These are phyloP conservation scores for Thoreauomyces humboldtii DNA, from an alignment of 192 early-diverging fungal species.

Conservation along the genomic window DNA sequence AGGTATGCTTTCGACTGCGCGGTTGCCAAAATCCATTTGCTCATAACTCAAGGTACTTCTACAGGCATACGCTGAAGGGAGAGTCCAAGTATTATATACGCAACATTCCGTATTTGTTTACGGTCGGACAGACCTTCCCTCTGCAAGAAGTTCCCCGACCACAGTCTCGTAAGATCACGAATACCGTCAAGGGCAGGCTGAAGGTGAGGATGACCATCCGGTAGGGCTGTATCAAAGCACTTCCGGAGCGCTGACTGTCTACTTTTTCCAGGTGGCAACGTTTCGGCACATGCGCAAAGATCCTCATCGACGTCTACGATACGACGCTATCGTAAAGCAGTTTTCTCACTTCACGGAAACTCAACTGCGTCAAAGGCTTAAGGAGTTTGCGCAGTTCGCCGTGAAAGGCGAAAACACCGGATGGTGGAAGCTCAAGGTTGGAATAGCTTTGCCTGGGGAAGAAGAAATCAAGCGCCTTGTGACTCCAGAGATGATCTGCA, in stretches of 20 bases:
- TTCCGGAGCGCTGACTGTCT: neutral
- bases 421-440: conserved; percentile 85
- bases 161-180: conserved; percentile 88
- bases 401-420: conserved; percentile 82
- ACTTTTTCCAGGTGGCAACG: conserved; percentile 48
- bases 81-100: conserved; percentile 84
- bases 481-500: conserved; percentile 92
- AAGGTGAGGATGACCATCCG: conserved; percentile 57
- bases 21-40: neutral
- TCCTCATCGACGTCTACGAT: conserved; percentile 68
- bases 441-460: conserved; percentile 70
- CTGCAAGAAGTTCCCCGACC: conserved; percentile 92
- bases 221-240: neutral
- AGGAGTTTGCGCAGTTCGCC: conserved; percentile 95
- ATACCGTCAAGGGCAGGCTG: conserved; percentile 78
- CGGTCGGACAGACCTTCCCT: conserved; percentile 91
- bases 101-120: conserved; percentile 76
- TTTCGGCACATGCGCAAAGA: conserved; percentile 86
- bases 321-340: conserved; percentile 71
- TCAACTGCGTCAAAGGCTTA: conserved; percentile 85
- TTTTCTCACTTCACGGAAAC: conserved; percentile 86
- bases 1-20: conserved; percentile 25
- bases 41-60: neutral
- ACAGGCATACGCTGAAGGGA: conserved; percentile 68
- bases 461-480: conserved; percentile 88